Conservation (phyloP, 148 eudicot species). For the Salicornia ramosissima region DNA sequence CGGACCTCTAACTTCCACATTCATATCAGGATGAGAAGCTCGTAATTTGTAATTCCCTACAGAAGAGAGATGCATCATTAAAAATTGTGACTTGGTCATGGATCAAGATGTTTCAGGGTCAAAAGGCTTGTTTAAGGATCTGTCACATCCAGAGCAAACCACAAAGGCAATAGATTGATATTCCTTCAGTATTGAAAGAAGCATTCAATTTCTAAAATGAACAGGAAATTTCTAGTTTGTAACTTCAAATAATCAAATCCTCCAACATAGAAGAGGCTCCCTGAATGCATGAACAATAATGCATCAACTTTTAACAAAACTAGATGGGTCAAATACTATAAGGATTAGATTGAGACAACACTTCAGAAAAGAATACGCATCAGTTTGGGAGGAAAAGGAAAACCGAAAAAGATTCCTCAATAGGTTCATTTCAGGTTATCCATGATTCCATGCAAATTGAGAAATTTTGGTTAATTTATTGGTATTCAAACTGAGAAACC, state of each 20-base stretch:
- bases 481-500: not conserved
- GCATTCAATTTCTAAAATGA: not conserved
- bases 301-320: not conserved
- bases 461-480: not conserved
- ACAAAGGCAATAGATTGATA: not conserved
- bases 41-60: conserved; percentile 73
- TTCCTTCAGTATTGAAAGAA: not conserved
- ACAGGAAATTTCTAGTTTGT: no score
- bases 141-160: not conserved
- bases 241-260: not conserved
- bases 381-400: no score
- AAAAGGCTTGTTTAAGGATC: not conserved
- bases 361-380: not conserved
- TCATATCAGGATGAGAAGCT: conserved; percentile 74
- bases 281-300: not conserved
- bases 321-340: not conserved
- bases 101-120: conserved; percentile 4
- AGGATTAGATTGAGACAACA: not conserved
- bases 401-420: not conserved
- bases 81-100: conserved; percentile 8
- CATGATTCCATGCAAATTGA: not conserved
- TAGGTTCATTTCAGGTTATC: not conserved
- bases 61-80: conserved; percentile 18
- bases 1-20: conserved; percentile 66
- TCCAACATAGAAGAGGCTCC: not conserved